A percentile compares a stretch with the other conserved stretches of the same genome.
These are phyloP conservation scores for Lanmaoa pseudosensibilis DNA, from an alignment of 768 basidiomycete species.

Conservation along the genomic window DNA sequence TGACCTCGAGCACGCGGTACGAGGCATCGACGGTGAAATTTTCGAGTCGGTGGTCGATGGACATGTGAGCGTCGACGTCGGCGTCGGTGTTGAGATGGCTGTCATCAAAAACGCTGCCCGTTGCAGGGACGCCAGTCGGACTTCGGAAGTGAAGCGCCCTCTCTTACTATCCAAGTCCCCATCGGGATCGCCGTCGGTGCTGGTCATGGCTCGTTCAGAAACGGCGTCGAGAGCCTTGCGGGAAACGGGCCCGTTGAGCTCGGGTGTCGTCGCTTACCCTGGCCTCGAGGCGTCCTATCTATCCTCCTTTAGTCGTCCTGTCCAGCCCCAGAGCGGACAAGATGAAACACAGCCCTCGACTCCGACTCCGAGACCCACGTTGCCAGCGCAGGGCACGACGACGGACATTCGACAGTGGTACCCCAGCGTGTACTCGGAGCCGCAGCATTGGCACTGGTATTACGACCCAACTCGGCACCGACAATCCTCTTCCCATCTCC, in stretches of 20 bases:
- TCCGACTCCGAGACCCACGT: neutral
- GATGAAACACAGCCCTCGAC: neutral
- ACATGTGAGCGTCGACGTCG: constrained; percentile 14
- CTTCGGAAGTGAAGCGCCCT: constrained; percentile 18
- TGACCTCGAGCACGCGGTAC: constrained; percentile 79
- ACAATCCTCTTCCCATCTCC: neutral
- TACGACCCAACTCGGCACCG: constrained; percentile 1
- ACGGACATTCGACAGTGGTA: neutral
- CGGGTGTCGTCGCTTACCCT: neutral
- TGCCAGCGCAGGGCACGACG: neutral
- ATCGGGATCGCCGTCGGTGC: neutral
- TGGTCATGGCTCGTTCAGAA: constrained; percentile 1
- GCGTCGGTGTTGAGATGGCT: constrained; percentile 4
- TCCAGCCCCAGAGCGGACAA: neutral
- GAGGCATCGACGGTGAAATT: constrained; percentile 51
- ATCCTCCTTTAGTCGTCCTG: neutral
- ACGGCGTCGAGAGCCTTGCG: neutral
- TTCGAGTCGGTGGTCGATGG: constrained; percentile 34
- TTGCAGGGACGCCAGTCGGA: constrained; percentile 15
- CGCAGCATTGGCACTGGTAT: constrained; percentile 1
- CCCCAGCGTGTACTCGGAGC: neutral
- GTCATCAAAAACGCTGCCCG: neutral
- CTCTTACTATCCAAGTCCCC: no score
- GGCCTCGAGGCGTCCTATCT: neutral
- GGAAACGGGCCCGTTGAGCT: neutral